Evolutionary conservation across 495 filamentous ascomycete genomes (phyloP).

Genomic region (Xylaria intraflava): DNA sequence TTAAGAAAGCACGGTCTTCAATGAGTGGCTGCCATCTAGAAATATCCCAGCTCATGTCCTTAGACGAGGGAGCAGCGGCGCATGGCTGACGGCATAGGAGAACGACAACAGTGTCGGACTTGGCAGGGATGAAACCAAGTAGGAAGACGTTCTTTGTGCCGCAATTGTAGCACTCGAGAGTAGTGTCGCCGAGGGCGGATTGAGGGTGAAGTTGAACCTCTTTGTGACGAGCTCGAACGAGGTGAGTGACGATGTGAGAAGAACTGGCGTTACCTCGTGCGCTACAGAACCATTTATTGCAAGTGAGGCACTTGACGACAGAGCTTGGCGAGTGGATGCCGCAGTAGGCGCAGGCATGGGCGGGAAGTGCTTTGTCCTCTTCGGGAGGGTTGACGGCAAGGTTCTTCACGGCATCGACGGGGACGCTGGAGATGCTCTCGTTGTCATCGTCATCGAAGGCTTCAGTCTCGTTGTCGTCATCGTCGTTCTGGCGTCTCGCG

Average conservation of each 20-base stretch:
- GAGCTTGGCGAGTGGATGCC: conserved; percentile 93
- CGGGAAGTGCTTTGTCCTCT: conserved; percentile 87
- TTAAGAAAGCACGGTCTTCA: conserved; percentile 90
- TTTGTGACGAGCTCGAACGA: conserved; percentile 95
- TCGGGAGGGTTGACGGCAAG: conserved; percentile 56
- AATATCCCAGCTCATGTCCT: conserved; percentile 99
- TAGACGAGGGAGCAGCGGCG: conserved; percentile 88
- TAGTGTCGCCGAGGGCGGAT: conserved; percentile 94
- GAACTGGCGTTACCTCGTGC: conserved; percentile 93
- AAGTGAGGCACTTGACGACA: conserved; percentile 92
- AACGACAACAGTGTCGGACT: conserved; percentile 96
- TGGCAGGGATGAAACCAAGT: conserved; percentile 99
- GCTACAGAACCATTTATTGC: conserved; percentile 99
- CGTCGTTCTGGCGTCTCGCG: conserved; percentile 58
- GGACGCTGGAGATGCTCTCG: conserved; percentile 84
- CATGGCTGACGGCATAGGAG: conserved; percentile 95
- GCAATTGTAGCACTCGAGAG: conserved; percentile 98
- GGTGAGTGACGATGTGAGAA: conserved; percentile 96
- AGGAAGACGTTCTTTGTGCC: conserved; percentile 99
- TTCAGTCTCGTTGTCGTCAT: conserved; percentile 85
- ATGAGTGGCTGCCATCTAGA: conserved; percentile 97
- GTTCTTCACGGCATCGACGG: conserved; percentile 65
- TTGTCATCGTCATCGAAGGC: conserved; percentile 83
- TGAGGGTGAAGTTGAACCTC: conserved; percentile 94
- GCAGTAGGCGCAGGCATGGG: conserved; percentile 98